Percentiles rank a stretch among this genome's conserved stretches.
Evolutionary conservation across 495 filamentous ascomycete species (phyloP).

Genomic region (Friedmanniomyces endolithicus): DNA sequence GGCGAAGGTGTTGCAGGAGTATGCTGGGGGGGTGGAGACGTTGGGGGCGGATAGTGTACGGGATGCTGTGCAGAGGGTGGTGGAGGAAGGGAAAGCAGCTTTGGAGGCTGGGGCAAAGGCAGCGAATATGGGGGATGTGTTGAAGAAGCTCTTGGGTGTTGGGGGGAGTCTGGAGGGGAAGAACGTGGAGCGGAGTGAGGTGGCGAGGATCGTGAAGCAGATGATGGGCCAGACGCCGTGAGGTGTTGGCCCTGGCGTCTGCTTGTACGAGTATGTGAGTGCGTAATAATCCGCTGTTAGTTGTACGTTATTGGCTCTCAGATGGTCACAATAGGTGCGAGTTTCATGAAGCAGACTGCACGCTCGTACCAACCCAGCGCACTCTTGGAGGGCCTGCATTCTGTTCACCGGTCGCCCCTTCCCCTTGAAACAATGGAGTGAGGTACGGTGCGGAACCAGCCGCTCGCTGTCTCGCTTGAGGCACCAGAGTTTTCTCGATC

Average conservation of each 20-base stretch:
- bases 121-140: conserved; percentile 10
- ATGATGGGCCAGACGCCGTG: neutral
- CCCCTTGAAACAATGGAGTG: no score
- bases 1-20: conserved; percentile 43
- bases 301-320: no score
- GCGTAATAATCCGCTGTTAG: no score
- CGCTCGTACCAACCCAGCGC: no score
- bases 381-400: no score
- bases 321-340: no score
- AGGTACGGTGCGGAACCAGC: no score
- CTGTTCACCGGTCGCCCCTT: no score
- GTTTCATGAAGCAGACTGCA: no score
- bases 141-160: conserved; percentile 8
- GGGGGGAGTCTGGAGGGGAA: conserved; percentile 11
- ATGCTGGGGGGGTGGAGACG: conserved; percentile 41
- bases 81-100: conserved; percentile 33
- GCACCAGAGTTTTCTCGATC: no score
- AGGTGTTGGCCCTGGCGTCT: neutral
- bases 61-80: conserved; percentile 32
- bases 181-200: conserved; percentile 5
- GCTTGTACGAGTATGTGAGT: neutral
- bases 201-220: conserved; percentile 5
- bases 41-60: conserved; percentile 37
- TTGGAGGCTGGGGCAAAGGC: conserved; percentile 31
- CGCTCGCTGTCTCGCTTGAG: no score